Evolutionary conservation across 352 stramenopile species (phyloP), one percentile per base, ranked within the genome.

Genomic region (Pythium vanterpoolii): DNA sequence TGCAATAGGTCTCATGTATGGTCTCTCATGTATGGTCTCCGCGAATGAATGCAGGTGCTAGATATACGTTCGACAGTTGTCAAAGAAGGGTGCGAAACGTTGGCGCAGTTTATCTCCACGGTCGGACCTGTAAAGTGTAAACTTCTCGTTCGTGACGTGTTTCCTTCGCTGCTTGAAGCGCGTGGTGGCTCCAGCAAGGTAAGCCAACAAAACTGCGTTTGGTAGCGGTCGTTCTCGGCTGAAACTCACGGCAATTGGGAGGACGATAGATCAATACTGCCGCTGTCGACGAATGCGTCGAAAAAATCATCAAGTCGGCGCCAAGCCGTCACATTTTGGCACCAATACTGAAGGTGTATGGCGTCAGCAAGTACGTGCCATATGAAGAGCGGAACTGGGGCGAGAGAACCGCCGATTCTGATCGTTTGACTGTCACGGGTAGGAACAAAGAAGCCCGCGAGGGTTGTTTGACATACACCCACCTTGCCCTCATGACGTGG

Each of bases 371-470:
- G 79, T 87, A 73, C 30, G 50, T 19, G 71, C 5, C 34, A 23
- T 40, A 7, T 43, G 10, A 16, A 42, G 19, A 16, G 34, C 19
- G 34, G 13, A 2, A 42, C 8, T 42, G 34, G 13, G 34, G 8
- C 34, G 34, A 42, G 34, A 42, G 13, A 21, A 11, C 34, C 34
- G 21, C 5, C 39, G 18, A 5, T 46, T 24, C 39, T 46, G 39
- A 46, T 13, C 7, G 18, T 27, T 27, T 5, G 4, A 46, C 18
- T 26, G n/a, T 6, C 24, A 26, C 5, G 5, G 23, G 43, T 34
- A 89, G 79, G 56, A 89, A 86, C 21, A 73, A 77, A 21, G 77
- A 87, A 19, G 64, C 84, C 27, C 72, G 79, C 23, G 74, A 89
- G 28, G 86, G 79, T 62, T 89, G 76, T 34, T 75, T 89, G 30